phyloP scores from a whole-genome alignment of 306 rosid species.

The Carpinus viminea region DNA sequence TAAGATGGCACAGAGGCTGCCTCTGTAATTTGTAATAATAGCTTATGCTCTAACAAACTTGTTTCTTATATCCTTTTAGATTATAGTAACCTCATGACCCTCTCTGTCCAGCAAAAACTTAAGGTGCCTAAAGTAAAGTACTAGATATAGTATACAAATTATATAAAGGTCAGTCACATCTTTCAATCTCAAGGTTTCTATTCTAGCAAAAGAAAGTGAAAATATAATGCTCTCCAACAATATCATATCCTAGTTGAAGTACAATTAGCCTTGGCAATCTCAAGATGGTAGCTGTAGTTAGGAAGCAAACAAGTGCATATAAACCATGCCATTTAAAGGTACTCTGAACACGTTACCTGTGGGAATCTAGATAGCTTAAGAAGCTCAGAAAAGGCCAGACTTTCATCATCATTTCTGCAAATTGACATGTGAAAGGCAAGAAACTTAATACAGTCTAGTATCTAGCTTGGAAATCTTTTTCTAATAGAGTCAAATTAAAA shows the following conservation, averaged over 20 bases:
- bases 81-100: background rate
- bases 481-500: background rate
- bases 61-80: background rate
- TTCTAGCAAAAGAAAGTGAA: background rate
- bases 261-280: conserved; percentile 12
- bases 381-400: conserved; percentile 57
- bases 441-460: background rate
- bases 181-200: background rate
- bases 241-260: background rate
- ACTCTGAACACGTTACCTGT: conserved; percentile 47
- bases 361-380: conserved; percentile 79
- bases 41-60: background rate
- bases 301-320: background rate
- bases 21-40: background rate
- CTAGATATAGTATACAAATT: background rate
- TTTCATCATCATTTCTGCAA: conserved; percentile 77
- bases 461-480: background rate
- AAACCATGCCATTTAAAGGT: background rate
- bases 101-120: background rate
- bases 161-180: background rate
- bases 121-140: background rate
- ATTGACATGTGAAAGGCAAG: conserved; percentile 17
- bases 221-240: background rate
- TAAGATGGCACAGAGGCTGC: background rate
- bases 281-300: background rate